A percentile compares a stretch with the other conserved stretches of the same genome.
Evolutionary conservation across 2,329 filamentous ascomycete species (phyloP).

Genomic region (Penicillium verrucosum): DNA sequence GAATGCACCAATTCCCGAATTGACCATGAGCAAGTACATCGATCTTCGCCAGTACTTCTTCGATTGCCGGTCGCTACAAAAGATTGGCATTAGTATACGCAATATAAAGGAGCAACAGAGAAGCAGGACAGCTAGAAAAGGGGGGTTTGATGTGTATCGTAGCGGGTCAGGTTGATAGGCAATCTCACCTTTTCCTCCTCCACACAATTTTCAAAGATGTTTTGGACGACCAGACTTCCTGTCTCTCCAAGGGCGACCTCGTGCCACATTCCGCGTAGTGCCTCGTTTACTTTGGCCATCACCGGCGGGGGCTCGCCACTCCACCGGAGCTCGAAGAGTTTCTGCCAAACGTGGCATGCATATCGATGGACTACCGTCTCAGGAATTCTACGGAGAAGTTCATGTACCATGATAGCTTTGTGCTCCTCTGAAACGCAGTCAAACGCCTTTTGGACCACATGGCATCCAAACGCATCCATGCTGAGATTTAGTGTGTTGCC

Average conservation of each 20-base stretch:
- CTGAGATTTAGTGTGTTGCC: slow-evolving; percentile 91
- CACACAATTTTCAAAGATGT: slow-evolving; percentile 98
- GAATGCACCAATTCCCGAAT: slow-evolving; percentile 99
- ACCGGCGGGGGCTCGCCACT: slow-evolving; percentile 91
- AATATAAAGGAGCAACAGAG: not conserved
- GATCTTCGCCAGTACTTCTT: slow-evolving; percentile 91
- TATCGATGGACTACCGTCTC: slow-evolving; percentile 98
- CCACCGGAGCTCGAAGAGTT: slow-evolving; percentile 97
- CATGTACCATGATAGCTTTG: slow-evolving; percentile 98
- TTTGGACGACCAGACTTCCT: slow-evolving; percentile 95
- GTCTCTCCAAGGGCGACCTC: slow-evolving; percentile 97
- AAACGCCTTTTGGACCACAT: slow-evolving; percentile 98
- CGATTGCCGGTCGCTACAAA: slow-evolving; percentile 85
- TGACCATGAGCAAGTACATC: slow-evolving; percentile 96
- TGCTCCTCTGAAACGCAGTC: slow-evolving; percentile 96
- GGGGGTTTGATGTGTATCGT: not conserved
- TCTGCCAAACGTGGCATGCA: slow-evolving; percentile 99
- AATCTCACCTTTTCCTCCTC: slow-evolving; percentile 91
- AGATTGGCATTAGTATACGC: slow-evolving; percentile 17
- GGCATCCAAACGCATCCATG: slow-evolving; percentile 98
- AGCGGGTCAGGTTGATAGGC: slow-evolving; percentile 4
- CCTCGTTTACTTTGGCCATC: slow-evolving; percentile 97
- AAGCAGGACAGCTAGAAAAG: not conserved
- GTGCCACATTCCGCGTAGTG: slow-evolving; percentile 95
- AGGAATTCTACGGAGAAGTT: slow-evolving; percentile 88